Evolutionary conservation across 1,284 basidiomycete genomes (phyloP).

Genomic region (Ganoderma lucidum): DNA sequence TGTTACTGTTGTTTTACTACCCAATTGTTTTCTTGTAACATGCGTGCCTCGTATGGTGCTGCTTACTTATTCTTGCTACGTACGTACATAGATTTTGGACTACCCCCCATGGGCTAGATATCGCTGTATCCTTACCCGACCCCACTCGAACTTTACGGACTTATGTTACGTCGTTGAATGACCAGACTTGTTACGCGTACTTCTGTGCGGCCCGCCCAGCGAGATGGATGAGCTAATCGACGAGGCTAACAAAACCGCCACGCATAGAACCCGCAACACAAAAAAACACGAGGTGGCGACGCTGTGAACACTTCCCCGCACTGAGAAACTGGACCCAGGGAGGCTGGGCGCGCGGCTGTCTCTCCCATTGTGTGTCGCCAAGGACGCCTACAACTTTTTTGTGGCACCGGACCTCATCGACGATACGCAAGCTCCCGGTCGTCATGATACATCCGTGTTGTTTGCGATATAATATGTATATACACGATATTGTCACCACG

Average conservation of each 20-base stretch:
- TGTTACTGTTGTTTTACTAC: conserved; percentile 5
- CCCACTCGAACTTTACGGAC: not conserved
- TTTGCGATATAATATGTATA: not conserved
- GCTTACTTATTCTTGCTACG: not conserved
- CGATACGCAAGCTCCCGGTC: not conserved
- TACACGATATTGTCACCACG: not conserved
- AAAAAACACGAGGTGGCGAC: not conserved
- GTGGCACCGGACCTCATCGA: not conserved
- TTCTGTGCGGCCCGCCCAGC: not conserved
- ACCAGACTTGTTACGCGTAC: not conserved
- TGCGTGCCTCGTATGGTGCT: not conserved
- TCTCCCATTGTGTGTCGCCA: conserved; percentile 4
- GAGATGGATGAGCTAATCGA: too few relatives aligned
- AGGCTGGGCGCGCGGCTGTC: not conserved
- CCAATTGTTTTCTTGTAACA: not conserved
- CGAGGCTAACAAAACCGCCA: not conserved
- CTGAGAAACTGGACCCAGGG: not conserved
- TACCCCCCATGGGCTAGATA: not conserved
- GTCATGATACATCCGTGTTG: conserved; percentile 5
- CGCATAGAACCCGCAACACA: not conserved
- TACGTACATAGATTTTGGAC: conserved; percentile 1
- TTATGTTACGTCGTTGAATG: not conserved
- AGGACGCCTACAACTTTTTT: not conserved
- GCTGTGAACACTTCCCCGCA: not conserved
- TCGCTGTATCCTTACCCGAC: not conserved